Conservation (phyloP, 768 basidiomycete genomes). For the Pluteus cervinus region DNA sequence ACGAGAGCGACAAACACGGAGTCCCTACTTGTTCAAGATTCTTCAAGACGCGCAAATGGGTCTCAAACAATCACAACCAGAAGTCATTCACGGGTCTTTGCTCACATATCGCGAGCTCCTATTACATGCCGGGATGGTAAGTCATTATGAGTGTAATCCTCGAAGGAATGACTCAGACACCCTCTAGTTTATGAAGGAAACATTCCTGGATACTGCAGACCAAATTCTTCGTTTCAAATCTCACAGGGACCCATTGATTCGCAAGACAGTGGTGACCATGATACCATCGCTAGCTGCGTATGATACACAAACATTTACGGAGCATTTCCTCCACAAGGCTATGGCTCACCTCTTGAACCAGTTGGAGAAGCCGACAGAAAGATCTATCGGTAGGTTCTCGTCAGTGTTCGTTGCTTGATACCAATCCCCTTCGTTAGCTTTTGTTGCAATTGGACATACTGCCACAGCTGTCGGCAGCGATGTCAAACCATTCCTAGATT, state of each 20-base stretch:
- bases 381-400: slow-evolving; percentile 65
- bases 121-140: slow-evolving; percentile 89
- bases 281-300: slow-evolving; percentile 94
- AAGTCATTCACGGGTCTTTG: slow-evolving; percentile 88
- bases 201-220: slow-evolving; percentile 82
- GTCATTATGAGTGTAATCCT: slow-evolving; percentile 17
- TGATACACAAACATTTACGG: slow-evolving; percentile 87
- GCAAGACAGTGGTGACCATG: slow-evolving; percentile 92
- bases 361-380: slow-evolving; percentile 83
- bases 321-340: slow-evolving; percentile 86
- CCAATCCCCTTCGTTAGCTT: slow-evolving; percentile 45
- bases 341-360: slow-evolving; percentile 90
- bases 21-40: slow-evolving; percentile 71
- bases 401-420: slow-evolving; percentile 4
- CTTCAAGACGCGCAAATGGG: slow-evolving; percentile 84
- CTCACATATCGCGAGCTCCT: slow-evolving; percentile 89
- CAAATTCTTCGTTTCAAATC: slow-evolving; percentile 85
- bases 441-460: slow-evolving; percentile 94
- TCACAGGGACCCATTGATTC: slow-evolving; percentile 81
- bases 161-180: not conserved
- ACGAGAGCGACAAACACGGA: slow-evolving; percentile 62
- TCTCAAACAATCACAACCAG: slow-evolving; percentile 72
- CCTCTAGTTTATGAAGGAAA: slow-evolving; percentile 79
- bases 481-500: slow-evolving; percentile 93
- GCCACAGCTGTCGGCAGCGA: slow-evolving; percentile 88